phyloP scores from a whole-genome alignment of 2,329 filamentous ascomycete species.

The Fusarium humuli region DNA sequence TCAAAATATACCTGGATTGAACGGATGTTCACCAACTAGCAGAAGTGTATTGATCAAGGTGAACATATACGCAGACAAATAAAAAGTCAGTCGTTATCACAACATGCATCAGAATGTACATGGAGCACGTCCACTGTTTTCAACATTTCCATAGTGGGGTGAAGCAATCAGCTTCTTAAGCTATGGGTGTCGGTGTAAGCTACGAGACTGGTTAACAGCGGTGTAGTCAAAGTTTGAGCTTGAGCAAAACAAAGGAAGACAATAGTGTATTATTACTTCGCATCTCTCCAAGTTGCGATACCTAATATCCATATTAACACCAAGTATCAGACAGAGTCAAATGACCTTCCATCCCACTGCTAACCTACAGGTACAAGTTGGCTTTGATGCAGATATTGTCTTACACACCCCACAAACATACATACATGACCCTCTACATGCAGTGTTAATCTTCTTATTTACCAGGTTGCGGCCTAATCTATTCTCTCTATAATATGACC shows the following conservation, averaged over 20 bases:
- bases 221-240: not conserved
- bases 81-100: not conserved
- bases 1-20: not conserved
- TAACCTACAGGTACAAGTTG: not conserved
- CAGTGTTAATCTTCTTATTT: not conserved
- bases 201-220: not conserved
- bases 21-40: not conserved
- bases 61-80: not conserved
- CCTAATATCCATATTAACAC: not conserved
- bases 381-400: constrained; percentile 15
- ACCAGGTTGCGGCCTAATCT: constrained; percentile 14
- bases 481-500: not conserved
- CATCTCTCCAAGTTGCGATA: not conserved
- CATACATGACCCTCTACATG: constrained; percentile 1
- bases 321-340: not conserved
- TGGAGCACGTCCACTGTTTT: constrained; percentile 5
- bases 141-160: constrained; percentile 11
- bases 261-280: not conserved
- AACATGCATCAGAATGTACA: not conserved
- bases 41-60: not conserved
- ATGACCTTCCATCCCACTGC: not conserved
- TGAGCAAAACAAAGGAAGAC: not conserved
- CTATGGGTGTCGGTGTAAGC: constrained; percentile 8
- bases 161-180: constrained; percentile 7
- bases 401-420: constrained; percentile 4